Conservation (phyloP, 2,329 filamentous ascomycete genomes). For the Fusarium nanum region DNA sequence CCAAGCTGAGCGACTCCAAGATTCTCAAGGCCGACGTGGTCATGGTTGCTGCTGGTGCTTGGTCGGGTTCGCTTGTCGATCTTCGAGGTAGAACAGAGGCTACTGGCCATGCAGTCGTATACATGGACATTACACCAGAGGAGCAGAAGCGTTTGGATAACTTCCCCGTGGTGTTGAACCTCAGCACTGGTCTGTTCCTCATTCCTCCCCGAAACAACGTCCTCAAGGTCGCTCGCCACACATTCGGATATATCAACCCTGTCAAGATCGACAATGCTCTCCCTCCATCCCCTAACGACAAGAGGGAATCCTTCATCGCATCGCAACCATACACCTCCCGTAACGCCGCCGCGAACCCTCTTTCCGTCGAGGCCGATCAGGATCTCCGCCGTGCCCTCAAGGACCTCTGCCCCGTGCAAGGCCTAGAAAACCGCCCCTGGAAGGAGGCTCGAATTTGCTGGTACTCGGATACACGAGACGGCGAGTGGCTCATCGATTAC, state of each 20-base stretch:
- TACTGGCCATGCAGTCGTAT: conserved; percentile 84
- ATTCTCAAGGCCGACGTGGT: conserved; percentile 73
- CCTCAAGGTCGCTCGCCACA: conserved; percentile 78
- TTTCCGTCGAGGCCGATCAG: conserved; percentile 70
- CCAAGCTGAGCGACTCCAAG: conserved; percentile 50
- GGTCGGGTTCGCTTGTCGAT: conserved; percentile 83
- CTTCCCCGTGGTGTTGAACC: conserved; percentile 79
- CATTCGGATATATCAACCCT: conserved; percentile 74
- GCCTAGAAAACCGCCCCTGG: conserved; percentile 70
- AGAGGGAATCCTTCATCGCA: conserved; percentile 48
- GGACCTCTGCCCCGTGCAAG: conserved; percentile 68
- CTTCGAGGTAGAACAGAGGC: conserved; percentile 80
- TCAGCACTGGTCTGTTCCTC: conserved; percentile 78
- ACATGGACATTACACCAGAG: conserved; percentile 76
- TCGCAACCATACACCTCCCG: conserved; percentile 53
- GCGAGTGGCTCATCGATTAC: conserved; percentile 77
- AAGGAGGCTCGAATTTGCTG: conserved; percentile 74
- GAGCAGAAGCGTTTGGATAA: conserved; percentile 74
- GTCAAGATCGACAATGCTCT: conserved; percentile 51
- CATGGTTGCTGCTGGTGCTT: conserved; percentile 86
- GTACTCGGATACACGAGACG: conserved; percentile 79
- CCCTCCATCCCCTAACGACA: conserved; percentile 45
- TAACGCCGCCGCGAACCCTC: conserved; percentile 56
- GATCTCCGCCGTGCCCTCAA: conserved; percentile 71
- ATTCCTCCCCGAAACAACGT: conserved; percentile 72